A percentile compares a stretch with the other conserved stretches of the same genome.
Evolutionary conservation across 2,329 filamentous ascomycete genomes (phyloP).

Genomic region (Bertia moriformis): DNA sequence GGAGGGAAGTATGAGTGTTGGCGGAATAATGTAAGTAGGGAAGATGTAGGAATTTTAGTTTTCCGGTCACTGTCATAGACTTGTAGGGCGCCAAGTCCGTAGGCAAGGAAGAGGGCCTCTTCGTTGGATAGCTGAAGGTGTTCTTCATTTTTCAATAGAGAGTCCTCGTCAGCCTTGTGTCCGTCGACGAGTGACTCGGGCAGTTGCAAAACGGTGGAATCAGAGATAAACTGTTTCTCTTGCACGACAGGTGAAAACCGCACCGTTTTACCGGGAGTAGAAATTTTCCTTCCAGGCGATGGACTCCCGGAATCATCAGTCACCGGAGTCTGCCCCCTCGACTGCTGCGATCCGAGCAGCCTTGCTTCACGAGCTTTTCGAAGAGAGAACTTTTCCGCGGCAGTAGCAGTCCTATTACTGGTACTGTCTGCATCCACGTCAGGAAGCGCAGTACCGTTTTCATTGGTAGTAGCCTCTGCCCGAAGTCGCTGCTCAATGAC

Average conservation of each 20-base stretch:
- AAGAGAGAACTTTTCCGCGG: neutral
- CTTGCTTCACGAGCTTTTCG: neutral
- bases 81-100: conserved; percentile 44
- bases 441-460: neutral
- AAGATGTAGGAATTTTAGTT: conserved; percentile 19
- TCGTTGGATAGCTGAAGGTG: conserved; percentile 57
- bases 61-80: conserved; percentile 19
- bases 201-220: neutral
- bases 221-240: neutral
- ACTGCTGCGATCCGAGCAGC: neutral
- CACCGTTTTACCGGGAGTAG: neutral
- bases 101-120: conserved; percentile 60
- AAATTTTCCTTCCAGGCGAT: neutral
- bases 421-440: neutral
- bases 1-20: conserved; percentile 37
- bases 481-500: conserved; percentile 47
- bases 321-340: neutral
- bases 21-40: conserved; percentile 35
- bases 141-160: conserved; percentile 32
- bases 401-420: neutral
- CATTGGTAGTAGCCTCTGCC: neutral
- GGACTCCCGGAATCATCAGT: neutral
- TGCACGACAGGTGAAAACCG: neutral
- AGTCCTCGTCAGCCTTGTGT: neutral
- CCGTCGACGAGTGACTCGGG: neutral